A percentile compares a stretch with the other conserved stretches of the same genome.
phyloP scores from a whole-genome alignment of 179 eudicot species.

The Beta macrorhiza region DNA sequence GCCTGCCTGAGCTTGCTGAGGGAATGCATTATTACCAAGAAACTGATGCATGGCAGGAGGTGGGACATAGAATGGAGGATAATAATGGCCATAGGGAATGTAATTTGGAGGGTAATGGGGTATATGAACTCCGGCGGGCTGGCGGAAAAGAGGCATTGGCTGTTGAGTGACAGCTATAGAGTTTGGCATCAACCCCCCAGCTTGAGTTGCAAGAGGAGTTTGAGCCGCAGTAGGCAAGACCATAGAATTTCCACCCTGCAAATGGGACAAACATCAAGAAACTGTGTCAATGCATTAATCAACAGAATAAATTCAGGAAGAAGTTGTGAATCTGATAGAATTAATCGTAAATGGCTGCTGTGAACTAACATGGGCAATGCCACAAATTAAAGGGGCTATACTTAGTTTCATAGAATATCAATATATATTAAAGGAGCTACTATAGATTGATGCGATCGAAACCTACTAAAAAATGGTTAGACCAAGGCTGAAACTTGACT shows the following conservation, averaged over 20 bases:
- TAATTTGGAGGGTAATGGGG: conserved; percentile 74
- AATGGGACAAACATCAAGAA: conserved; percentile 6
- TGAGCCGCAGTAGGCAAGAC: conserved; percentile 49
- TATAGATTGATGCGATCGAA: neutral
- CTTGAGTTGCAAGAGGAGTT: conserved; percentile 53
- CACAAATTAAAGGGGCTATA: neutral
- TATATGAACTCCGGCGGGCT: conserved; percentile 66
- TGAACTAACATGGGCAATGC: neutral
- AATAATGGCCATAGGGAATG: conserved; percentile 66
- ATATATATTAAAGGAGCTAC: neutral
- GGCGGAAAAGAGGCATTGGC: conserved; percentile 62
- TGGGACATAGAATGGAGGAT: conserved; percentile 62
- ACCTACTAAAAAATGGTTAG: neutral
- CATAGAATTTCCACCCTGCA: conserved; percentile 55
- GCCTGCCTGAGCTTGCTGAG: conserved; percentile 73
- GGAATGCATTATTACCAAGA: conserved; percentile 62
- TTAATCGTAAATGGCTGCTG: neutral
- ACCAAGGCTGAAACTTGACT: neutral
- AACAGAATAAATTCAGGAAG: neutral
- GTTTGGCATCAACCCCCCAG: conserved; percentile 65
- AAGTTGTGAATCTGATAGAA: neutral
- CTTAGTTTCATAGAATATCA: neutral
- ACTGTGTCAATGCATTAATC: neutral
- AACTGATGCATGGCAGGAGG: conserved; percentile 72
- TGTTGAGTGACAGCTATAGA: conserved; percentile 57